These are phyloP conservation scores for Kwoniella shivajii DNA, from an alignment of 1,284 basidiomycete species.

Conservation along the genomic window DNA sequence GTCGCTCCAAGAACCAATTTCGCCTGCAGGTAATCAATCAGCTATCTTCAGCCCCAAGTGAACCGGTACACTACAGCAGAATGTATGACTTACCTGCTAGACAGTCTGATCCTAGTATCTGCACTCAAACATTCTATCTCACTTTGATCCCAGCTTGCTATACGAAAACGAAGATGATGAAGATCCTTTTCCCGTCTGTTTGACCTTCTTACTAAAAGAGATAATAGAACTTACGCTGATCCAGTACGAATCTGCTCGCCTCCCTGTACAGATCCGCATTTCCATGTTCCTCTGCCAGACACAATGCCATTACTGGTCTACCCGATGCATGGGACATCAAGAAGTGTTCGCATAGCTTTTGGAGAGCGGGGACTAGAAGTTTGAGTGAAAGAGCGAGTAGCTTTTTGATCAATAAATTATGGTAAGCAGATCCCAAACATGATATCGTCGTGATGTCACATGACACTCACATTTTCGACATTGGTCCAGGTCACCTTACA, in stretches of 20 bases:
- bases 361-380: conserved; percentile 71
- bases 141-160: conserved; percentile 60
- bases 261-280: conserved; percentile 87
- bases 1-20: conserved; percentile 90
- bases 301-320: conserved; percentile 83
- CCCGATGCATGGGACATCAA: conserved; percentile 87
- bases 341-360: conserved; percentile 78
- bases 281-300: conserved; percentile 81
- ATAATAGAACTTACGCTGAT: conserved; percentile 62
- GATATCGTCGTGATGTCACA: conserved; percentile 3
- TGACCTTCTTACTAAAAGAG: neutral
- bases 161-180: neutral
- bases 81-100: conserved; percentile 65
- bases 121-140: conserved; percentile 77
- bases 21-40: conserved; percentile 63
- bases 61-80: neutral
- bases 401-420: no score
- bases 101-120: conserved; percentile 80
- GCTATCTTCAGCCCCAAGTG: neutral
- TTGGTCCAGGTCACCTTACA: conserved; percentile 93
- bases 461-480: conserved; percentile 64
- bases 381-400: conserved; percentile 44
- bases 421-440: no score
- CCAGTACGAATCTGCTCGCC: conserved; percentile 82
- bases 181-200: neutral